Evolutionary conservation across 257 asterid species (phyloP).

Genomic region (Jacaranda mimosifolia): DNA sequence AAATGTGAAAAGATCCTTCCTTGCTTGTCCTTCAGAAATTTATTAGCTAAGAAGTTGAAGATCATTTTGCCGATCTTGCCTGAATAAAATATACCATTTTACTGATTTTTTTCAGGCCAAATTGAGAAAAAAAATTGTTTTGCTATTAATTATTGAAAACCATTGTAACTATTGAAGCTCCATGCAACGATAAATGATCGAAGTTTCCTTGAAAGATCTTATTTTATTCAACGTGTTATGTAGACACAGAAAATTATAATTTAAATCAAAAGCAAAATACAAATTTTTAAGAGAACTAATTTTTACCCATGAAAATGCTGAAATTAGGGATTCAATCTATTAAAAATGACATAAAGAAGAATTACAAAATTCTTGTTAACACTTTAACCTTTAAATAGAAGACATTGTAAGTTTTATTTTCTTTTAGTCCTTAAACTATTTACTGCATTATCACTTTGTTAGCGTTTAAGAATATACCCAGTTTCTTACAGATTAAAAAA

Average conservation of each 20-base stretch:
- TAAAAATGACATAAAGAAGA: not conserved
- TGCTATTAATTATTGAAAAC: too few species aligned
- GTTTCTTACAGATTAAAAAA: not conserved
- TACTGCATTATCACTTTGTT: not conserved
- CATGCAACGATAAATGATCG: too few species aligned
- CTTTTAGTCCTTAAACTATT: not conserved
- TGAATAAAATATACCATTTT: too few species aligned
- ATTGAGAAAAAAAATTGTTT: too few species aligned
- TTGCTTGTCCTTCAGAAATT: not conserved
- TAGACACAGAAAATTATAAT: too few species aligned
- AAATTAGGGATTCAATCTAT: not conserved
- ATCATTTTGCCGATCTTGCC: too few species aligned
- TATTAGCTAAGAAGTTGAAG: not conserved
- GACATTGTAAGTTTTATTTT: not conserved
- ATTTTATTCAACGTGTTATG: not conserved
- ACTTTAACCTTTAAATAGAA: not conserved
- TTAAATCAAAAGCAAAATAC: not conserved
- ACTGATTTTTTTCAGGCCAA: too few species aligned
- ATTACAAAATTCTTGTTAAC: too few species aligned
- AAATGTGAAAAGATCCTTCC: not conserved
- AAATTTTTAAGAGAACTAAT: not conserved
- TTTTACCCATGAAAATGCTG: not conserved
- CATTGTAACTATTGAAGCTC: too few species aligned
- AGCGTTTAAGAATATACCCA: too few species aligned
- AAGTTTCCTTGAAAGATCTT: too few species aligned